Evolutionary conservation across 495 filamentous ascomycete species (phyloP), one percentile per base, ranked within the genome.

Genomic region (Hypomontagnella monticulosa): DNA sequence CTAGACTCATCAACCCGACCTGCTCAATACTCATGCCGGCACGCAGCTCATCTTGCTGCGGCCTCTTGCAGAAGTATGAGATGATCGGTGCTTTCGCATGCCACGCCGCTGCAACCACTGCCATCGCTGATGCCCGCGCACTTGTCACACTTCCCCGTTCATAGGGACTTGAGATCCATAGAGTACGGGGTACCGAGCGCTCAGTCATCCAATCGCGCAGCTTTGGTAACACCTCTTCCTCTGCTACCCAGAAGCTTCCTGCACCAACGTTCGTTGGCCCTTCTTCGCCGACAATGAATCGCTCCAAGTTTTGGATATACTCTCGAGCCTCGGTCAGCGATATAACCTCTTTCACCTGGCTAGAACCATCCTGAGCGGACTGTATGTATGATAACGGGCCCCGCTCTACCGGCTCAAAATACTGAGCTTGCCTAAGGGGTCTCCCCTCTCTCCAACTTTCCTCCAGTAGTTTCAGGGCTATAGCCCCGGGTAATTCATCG

Each of bases 91-190:
- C 54, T 9, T 47, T 57, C 38, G 41, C 54, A 5, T 57, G 41
- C 54, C 42, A 57, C 5, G 54, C 54, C 4, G 54, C 40, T 9
- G 53, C 30, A 44, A 57, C 41, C 5, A 57, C 53, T 18, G 53
- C 53, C 1, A 57, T 40, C 2, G 53, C 53, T 5, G 53, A 57
- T 18, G 53, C 53, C n/a, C 37, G 54, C 10, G 54, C 54, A 19
- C 54, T 57, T 9, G 54, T 47, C 16, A 57, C 12, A 12, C 32
- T 18, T 20, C 30, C 16, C 15, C 32, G 30, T 0, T 57, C 42
- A n/a, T 57, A 57, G 37, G 54, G 54, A 20, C 54, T 57, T 9
- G 54, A 46, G 18, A 57, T 57, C 54, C 54, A 57, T 47, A 57
- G 4, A 10, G 33, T 57, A 1, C 54, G 42, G 18, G 32, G 20